Evolutionary conservation across 1,284 basidiomycete species (phyloP).

Genomic region (Peniophora sp.): DNA sequence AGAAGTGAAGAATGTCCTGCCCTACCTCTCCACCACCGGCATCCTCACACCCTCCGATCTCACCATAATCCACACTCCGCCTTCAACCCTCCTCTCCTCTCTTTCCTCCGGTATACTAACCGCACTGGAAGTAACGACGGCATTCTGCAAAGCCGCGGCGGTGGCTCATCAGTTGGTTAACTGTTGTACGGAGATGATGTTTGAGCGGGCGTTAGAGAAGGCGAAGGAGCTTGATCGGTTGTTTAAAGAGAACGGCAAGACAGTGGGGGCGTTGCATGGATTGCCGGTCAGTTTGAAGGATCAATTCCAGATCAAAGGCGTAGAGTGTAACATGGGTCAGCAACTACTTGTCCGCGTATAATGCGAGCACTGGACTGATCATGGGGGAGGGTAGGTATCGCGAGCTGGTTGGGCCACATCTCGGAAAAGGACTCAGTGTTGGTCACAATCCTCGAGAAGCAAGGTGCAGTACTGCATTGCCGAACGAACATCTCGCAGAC

Average conservation of each 20-base stretch:
- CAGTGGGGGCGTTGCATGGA: slow-evolving; percentile 53
- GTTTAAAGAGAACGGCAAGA: slow-evolving; percentile 26
- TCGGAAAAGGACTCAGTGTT: slow-evolving; percentile 48
- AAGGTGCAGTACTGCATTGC: slow-evolving; percentile 62
- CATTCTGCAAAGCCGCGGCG: slow-evolving; percentile 74
- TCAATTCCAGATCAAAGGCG: slow-evolving; percentile 31
- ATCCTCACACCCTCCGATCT: slow-evolving; percentile 54
- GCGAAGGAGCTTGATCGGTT: slow-evolving; percentile 42
- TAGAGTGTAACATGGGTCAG: slow-evolving; percentile 44
- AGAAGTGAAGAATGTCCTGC: background rate
- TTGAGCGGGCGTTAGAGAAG: slow-evolving; percentile 42
- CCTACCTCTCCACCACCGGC: slow-evolving; percentile 23
- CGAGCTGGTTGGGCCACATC: slow-evolving; percentile 54
- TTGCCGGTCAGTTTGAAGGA: slow-evolving; percentile 59
- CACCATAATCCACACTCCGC: slow-evolving; percentile 55
- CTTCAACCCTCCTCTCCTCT: slow-evolving; percentile 37
- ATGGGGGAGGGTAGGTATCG: slow-evolving; percentile 41
- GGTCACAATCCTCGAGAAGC: slow-evolving; percentile 50
- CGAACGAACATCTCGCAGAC: slow-evolving; percentile 69
- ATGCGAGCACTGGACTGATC: background rate
- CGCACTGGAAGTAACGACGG: slow-evolving; percentile 60
- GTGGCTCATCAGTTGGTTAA: slow-evolving; percentile 74
- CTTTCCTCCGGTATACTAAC: slow-evolving; percentile 46
- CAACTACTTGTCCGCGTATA: background rate
- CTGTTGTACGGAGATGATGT: slow-evolving; percentile 44